These are phyloP conservation scores for Kodamaea suecica DNA, from an alignment of 1,139 yeast genomes.

Conservation along the genomic window DNA sequence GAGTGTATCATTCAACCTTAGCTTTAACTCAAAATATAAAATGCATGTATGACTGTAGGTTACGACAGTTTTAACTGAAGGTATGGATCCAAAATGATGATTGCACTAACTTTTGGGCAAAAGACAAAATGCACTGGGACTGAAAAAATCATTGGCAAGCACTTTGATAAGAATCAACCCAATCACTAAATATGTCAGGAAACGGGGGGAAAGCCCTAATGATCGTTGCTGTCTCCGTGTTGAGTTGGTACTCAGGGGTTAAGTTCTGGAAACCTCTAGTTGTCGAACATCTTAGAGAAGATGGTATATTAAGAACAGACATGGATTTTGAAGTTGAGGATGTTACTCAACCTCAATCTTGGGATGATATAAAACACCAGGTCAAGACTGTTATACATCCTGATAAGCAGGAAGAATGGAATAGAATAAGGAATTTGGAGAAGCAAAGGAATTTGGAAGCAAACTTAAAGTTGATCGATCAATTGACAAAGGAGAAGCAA, in stretches of 20 bases:
- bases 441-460: slow-evolving; percentile 9
- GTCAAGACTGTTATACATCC: slow-evolving; percentile 17
- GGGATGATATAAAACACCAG: slow-evolving; percentile 36
- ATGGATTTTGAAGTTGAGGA: slow-evolving; percentile 48
- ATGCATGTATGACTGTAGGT: too few species aligned
- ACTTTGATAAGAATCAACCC: too few species aligned
- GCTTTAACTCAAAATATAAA: too few species aligned
- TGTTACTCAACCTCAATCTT: slow-evolving; percentile 36
- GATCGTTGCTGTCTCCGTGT: slow-evolving; percentile 31
- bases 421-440: slow-evolving; percentile 8
- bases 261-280: slow-evolving; percentile 74
- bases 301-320: slow-evolving; percentile 62
- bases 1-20: too few species aligned
- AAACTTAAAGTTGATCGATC: slow-evolving; percentile 5
- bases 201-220: slow-evolving; percentile 23
- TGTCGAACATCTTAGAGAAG: slow-evolving; percentile 67
- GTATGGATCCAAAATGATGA: too few species aligned
- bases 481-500: slow-evolving; percentile 6
- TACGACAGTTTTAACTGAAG: too few species aligned
- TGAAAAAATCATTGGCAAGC: too few species aligned
- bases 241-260: slow-evolving; percentile 52
- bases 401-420: slow-evolving; percentile 10
- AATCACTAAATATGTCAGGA: slow-evolving; percentile 28
- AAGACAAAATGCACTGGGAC: too few species aligned
- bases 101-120: too few species aligned